A percentile compares a stretch with the other conserved stretches of the same genome.
phyloP scores from a whole-genome alignment of 352 stramenopile species.

The Globisporangium cystogenes region DNA sequence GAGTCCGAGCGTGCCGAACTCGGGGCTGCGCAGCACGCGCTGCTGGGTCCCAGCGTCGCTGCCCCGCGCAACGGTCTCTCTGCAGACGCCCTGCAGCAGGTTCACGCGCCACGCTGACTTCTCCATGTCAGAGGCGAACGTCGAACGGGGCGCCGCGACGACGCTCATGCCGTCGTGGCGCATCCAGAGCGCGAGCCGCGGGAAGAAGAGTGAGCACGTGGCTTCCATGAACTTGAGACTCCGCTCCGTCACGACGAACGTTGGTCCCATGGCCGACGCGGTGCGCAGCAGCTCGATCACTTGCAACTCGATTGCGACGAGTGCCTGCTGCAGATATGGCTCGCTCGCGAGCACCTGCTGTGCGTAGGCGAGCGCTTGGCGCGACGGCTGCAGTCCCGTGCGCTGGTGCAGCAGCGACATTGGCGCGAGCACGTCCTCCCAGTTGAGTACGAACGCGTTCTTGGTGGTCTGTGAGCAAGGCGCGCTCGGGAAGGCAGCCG shows the following conservation, averaged over 20 bases:
- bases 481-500: not conserved
- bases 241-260: conserved; percentile 49
- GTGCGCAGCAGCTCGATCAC: conserved; percentile 33
- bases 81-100: conserved; percentile 38
- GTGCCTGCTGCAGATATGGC: conserved; percentile 44
- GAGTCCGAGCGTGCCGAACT: conserved; percentile 34
- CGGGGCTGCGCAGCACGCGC: conserved; percentile 13
- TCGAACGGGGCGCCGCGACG: conserved; percentile 27
- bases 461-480: not conserved
- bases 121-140: conserved; percentile 31
- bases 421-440: conserved; percentile 53
- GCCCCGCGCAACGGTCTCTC: conserved; percentile 16
- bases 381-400: conserved; percentile 33
- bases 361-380: conserved; percentile 23
- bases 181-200: conserved; percentile 38
- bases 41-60: conserved; percentile 5
- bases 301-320: conserved; percentile 49
- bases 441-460: conserved; percentile 40
- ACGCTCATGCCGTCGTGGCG: conserved; percentile 12
- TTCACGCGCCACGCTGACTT: conserved; percentile 31
- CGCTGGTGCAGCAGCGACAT: conserved; percentile 34
- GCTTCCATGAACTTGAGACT: conserved; percentile 41
- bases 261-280: conserved; percentile 29
- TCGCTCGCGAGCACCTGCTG: conserved; percentile 22
- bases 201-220: conserved; percentile 43